Conservation (phyloP, 108 stramenopile species). For the Bacterosira constricta region DNA sequence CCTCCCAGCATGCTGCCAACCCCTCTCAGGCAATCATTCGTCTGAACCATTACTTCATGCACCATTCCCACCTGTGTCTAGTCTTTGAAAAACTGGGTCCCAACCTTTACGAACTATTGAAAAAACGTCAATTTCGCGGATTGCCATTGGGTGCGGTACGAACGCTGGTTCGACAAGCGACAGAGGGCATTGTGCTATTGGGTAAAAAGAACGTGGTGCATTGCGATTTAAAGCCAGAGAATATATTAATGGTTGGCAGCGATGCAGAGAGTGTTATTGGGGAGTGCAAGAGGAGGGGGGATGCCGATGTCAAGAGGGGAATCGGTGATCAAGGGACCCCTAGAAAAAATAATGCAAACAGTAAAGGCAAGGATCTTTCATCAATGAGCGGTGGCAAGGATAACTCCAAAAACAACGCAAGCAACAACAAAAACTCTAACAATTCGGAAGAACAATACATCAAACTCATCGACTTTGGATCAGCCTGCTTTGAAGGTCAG, state of each 20-base stretch:
- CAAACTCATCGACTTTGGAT: slow-evolving; percentile 98
- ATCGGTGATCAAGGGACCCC: no score
- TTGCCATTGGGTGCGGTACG: slow-evolving; percentile 82
- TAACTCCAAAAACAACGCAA: not conserved
- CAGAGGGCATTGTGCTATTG: slow-evolving; percentile 70
- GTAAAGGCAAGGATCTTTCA: not conserved
- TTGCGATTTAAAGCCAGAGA: slow-evolving; percentile 99
- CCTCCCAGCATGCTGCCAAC: not conserved
- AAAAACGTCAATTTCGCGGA: slow-evolving; percentile 93
- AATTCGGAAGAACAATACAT: slow-evolving; percentile 51
- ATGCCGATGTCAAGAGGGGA: no score
- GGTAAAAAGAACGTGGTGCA: slow-evolving; percentile 86
- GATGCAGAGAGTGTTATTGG: slow-evolving; percentile 51
- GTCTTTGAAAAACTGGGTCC: slow-evolving; percentile 93
- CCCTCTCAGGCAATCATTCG: slow-evolving; percentile 63
- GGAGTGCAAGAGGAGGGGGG: slow-evolving; percentile 31
- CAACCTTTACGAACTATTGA: slow-evolving; percentile 94
- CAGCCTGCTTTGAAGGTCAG: slow-evolving; percentile 91
- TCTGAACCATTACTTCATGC: slow-evolving; percentile 87
- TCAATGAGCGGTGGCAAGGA: not conserved
- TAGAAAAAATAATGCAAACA: no score
- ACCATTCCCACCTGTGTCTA: slow-evolving; percentile 91
- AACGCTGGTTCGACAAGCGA: slow-evolving; percentile 71
- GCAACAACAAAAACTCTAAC: not conserved
- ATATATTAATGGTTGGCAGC: slow-evolving; percentile 86